Evolutionary conservation across 768 basidiomycete species (phyloP).

Genomic region (Crucibulum laeve): DNA sequence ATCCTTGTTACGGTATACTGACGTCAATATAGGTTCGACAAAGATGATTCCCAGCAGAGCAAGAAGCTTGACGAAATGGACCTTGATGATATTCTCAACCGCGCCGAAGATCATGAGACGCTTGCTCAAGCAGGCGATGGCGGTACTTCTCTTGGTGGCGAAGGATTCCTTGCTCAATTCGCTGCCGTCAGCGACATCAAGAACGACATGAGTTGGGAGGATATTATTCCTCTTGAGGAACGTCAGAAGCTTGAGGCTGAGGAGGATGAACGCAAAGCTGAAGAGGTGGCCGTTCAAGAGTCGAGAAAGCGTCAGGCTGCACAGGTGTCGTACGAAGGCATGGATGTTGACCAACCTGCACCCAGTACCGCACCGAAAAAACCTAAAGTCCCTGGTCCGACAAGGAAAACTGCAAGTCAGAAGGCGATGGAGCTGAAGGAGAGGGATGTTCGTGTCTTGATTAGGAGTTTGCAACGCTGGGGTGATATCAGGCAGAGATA

Average conservation of each 20-base stretch:
- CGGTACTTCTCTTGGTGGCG: slow-evolving; percentile 94
- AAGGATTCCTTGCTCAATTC: slow-evolving; percentile 93
- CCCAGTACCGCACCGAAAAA: slow-evolving; percentile 66
- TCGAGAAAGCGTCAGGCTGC: slow-evolving; percentile 82
- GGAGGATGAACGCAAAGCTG: slow-evolving; percentile 68
- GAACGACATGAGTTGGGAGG: slow-evolving; percentile 99
- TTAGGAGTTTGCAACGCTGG: slow-evolving; percentile 95
- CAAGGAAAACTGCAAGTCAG: slow-evolving; percentile 88
- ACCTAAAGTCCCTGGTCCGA: slow-evolving; percentile 64
- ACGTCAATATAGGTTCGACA: slow-evolving; percentile 76
- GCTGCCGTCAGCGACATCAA: slow-evolving; percentile 97
- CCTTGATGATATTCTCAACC: slow-evolving; percentile 94
- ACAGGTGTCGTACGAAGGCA: slow-evolving; percentile 86
- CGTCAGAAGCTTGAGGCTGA: slow-evolving; percentile 82
- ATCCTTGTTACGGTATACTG: slow-evolving; percentile 10
- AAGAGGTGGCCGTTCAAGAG: slow-evolving; percentile 67
- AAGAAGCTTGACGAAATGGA: slow-evolving; percentile 99
- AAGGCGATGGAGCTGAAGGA: slow-evolving; percentile 97
- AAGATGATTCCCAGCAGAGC: slow-evolving; percentile 88
- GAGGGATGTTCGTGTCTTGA: slow-evolving; percentile 91
- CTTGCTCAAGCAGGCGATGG: slow-evolving; percentile 76
- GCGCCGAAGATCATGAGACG: slow-evolving; percentile 97
- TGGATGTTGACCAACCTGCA: slow-evolving; percentile 79
- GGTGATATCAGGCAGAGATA: slow-evolving; percentile 95
- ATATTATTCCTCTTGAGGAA: slow-evolving; percentile 94